Base-by-base conservation (phyloP, 2,329 filamentous ascomycete genomes). In the Ambrosiella beaveri region DNA sequence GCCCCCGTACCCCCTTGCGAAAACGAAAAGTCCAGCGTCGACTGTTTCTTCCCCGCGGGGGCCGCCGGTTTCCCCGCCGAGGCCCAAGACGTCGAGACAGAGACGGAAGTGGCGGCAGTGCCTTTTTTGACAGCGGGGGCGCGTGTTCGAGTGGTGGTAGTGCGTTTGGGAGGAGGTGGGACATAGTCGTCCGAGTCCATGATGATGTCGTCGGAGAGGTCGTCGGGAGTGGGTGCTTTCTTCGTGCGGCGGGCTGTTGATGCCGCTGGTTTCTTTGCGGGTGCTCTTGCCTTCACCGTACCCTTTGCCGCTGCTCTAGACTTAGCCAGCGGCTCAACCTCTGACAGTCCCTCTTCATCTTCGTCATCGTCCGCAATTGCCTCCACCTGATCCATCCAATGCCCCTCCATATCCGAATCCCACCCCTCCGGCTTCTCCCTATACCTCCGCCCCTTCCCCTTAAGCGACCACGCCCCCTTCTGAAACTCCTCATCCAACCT, bases 321-420 rank as follows among this genome's bases (percentile, higher is more conserved):
- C 67, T 3, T 68, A 65, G 1, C 68, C 62, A 9, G 67, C 13
- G 12, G 7, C 13, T 51, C 66, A 7, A 69, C 67, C 37, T 78
- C 74, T 51, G 5, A 27, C 27, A 4, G 27, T 2, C 79, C 76
- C 41, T 83, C 79, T 8, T 71, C 73, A 37, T 74, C 71, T 55
- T 75, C 71, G 47, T 78, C 74, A 37, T 75, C 75, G 12, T 76
- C 75, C 13, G 77, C 75, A 13, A 54, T n/a, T 7, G 71, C 86
- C 7, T 79, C 83, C 0, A 86, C 80, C 60, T 88, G 81, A 53
- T 93, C 85, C 61, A 85, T 85, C 90, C 91, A 97, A 55, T 77
- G 76, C 0, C 90, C 93, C 54, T 95, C 85, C 35, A 90, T 73
- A 63, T 97, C 91, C n/a, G 81, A 87, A 66, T 97, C 88, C 89